phyloP scores from a whole-genome alignment of 2,329 filamentous ascomycete species.

The Phaeoacremonium minimum region DNA sequence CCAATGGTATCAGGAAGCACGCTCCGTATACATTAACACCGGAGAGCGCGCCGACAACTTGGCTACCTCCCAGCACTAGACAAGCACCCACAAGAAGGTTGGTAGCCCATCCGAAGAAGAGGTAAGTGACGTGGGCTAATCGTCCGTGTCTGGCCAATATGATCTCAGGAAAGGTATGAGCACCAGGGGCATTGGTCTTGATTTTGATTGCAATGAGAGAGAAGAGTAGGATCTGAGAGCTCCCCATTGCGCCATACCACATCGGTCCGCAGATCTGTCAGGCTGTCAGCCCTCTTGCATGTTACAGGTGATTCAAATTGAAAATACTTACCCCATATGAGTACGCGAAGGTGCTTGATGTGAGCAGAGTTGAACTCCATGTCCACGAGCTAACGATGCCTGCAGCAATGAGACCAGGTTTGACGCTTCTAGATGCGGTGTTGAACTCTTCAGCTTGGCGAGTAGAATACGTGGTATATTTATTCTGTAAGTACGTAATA shows the following conservation, averaged over 20 bases:
- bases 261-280: slow-evolving; percentile 28
- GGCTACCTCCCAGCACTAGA: slow-evolving; percentile 30
- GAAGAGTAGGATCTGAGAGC: slow-evolving; percentile 34
- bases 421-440: slow-evolving; percentile 36
- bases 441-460: slow-evolving; percentile 41
- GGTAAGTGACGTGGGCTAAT: slow-evolving; percentile 29
- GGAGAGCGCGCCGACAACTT: slow-evolving; percentile 31
- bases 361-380: slow-evolving; percentile 39
- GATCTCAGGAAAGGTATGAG: slow-evolving; percentile 37
- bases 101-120: slow-evolving; percentile 32
- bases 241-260: slow-evolving; percentile 35
- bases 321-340: slow-evolving; percentile 23
- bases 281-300: neutral
- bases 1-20: slow-evolving; percentile 31
- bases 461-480: slow-evolving; percentile 30
- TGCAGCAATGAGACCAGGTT: slow-evolving; percentile 38
- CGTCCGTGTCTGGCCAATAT: slow-evolving; percentile 29
- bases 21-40: slow-evolving; percentile 36
- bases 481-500: slow-evolving; percentile 34
- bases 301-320: neutral
- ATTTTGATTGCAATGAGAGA: slow-evolving; percentile 34
- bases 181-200: slow-evolving; percentile 31
- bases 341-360: slow-evolving; percentile 34
- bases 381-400: slow-evolving; percentile 45
- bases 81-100: slow-evolving; percentile 34